These are phyloP conservation scores for Nyctanthes arbortristis DNA, from an alignment of 257 asterid genomes.

Conservation along the genomic window DNA sequence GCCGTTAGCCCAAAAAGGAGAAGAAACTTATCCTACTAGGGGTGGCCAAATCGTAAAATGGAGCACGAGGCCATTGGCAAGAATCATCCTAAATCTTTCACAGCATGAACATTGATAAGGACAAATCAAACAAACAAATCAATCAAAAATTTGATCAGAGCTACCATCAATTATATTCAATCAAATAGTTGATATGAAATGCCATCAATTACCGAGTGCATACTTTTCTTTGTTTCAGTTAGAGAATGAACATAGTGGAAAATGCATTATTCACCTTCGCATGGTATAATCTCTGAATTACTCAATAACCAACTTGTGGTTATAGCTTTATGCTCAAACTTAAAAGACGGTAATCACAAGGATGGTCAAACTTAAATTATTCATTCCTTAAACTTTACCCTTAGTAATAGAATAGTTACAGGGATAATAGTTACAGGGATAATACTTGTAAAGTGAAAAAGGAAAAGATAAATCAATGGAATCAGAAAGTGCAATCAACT, in stretches of 20 bases:
- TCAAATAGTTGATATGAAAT: not conserved
- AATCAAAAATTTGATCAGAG: not conserved
- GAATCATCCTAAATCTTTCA: slow-evolving; percentile 12
- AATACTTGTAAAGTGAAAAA: not conserved
- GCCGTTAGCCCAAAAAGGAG: slow-evolving; percentile 1
- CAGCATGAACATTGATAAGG: not conserved
- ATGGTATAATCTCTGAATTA: slow-evolving; percentile 1
- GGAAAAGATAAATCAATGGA: slow-evolving; percentile 2
- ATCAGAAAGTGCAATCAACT: not conserved
- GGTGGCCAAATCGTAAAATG: slow-evolving; percentile 4
- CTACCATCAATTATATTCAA: not conserved
- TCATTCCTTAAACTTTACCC: too few species aligned
- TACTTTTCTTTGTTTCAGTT: not conserved
- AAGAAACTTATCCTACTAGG: slow-evolving; percentile 7
- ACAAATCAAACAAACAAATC: slow-evolving; percentile 11
- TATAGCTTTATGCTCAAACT: not conserved
- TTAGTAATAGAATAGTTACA: too few species aligned
- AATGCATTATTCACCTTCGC: not conserved
- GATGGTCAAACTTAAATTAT: too few species aligned
- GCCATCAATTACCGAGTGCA: not conserved
- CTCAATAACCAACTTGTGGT: slow-evolving; percentile 1
- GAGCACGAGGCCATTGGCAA: not conserved
- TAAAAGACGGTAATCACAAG: not conserved
- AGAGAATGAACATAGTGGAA: not conserved
- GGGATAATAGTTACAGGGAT: not conserved